Base-by-base conservation (phyloP, 495 filamentous ascomycete species). In the Aspergillus carlsbadensis region DNA sequence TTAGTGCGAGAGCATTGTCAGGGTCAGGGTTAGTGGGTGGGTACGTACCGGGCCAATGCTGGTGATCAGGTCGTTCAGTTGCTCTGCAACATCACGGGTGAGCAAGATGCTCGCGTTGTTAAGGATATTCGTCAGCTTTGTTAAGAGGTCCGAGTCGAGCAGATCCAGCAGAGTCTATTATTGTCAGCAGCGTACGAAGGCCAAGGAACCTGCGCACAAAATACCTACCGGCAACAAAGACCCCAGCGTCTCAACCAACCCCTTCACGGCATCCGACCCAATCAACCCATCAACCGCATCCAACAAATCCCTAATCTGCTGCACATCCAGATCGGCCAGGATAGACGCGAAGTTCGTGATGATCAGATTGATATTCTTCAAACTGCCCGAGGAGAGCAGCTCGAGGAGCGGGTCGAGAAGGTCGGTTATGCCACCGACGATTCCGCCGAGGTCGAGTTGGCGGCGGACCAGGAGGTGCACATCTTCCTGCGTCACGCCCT, bases 101-200 rank as follows among this genome's bases (percentile, higher is more conserved):
- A 53, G 14, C 10, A 53, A 14, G 50, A 53, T 34, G 33, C 37
- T 33, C 11, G 50, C 50, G 20, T 53, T 53, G 50, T 43, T 20
- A 0, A 53, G 37, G 20, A 53, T 36, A 3, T 3, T 17, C 3
- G 13, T 34, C 11, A 53, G 50, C 37, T 53, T 42, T 2, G 11
- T 10, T 13, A 53, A 42, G 7, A 53, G 21, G 21, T 43, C 22
- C 17, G 13, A 15, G 24, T 53, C 17, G 11, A 53, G 50, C 7
- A 40, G 11, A 10, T 53, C 29, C 2, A 53, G 36, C 21, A 53
- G 22, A 6, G 42, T 45, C 42, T 45, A n/a, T n/a, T n/a, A n/a
- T n/a, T n/a, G n/a, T n/a, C n/a, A n/a, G n/a, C n/a, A n/a, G n/a
- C n/a, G n/a, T n/a, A n/a, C n/a, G n/a, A n/a, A n/a, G n/a, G n/a